These are phyloP conservation scores for Hyparrhenia diplandra DNA, from an alignment of 176 grass and related monocot genomes.

Conservation along the genomic window DNA sequence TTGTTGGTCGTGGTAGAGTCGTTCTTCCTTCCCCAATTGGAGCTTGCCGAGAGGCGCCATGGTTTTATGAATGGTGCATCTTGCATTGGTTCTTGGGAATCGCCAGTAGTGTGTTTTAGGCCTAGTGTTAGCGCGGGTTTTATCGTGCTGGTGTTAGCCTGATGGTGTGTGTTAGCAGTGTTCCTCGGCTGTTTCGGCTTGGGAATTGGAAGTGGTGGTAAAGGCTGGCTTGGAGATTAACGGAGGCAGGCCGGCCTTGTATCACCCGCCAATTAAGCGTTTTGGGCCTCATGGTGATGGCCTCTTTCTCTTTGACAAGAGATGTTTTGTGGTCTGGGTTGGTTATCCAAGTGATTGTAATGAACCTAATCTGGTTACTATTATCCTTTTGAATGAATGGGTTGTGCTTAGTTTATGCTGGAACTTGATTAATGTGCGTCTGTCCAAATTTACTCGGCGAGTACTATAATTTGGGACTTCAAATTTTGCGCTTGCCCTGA, in stretches of 20 bases:
- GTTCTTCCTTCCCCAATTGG: constrained; percentile 5
- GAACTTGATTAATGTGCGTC: no score
- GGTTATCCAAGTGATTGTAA: neutral
- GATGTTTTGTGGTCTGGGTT: neutral
- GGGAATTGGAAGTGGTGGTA: constrained; percentile 51
- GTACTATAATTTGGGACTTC: no score
- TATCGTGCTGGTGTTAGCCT: constrained; percentile 4
- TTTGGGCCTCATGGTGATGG: constrained; percentile 9
- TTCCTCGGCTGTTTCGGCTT: constrained; percentile 2
- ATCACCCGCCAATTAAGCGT: constrained; percentile 51
- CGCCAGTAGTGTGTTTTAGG: neutral
- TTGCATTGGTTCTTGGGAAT: constrained; percentile 19
- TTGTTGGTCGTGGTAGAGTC: neutral
- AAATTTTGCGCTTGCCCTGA: no score
- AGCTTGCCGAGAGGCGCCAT: constrained; percentile 30
- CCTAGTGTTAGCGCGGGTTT: constrained; percentile 24
- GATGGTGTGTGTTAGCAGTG: neutral
- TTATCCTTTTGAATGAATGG: neutral
- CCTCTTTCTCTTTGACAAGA: neutral
- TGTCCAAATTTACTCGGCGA: no score
- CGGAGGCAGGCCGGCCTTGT: constrained; percentile 6
- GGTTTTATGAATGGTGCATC: constrained; percentile 41
- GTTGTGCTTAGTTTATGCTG: no score
- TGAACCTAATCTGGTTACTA: neutral
- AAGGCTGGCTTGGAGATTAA: constrained; percentile 17